These are phyloP conservation scores for Aspergillus tamarii DNA, from an alignment of 2,329 filamentous ascomycete genomes.

Conservation along the genomic window DNA sequence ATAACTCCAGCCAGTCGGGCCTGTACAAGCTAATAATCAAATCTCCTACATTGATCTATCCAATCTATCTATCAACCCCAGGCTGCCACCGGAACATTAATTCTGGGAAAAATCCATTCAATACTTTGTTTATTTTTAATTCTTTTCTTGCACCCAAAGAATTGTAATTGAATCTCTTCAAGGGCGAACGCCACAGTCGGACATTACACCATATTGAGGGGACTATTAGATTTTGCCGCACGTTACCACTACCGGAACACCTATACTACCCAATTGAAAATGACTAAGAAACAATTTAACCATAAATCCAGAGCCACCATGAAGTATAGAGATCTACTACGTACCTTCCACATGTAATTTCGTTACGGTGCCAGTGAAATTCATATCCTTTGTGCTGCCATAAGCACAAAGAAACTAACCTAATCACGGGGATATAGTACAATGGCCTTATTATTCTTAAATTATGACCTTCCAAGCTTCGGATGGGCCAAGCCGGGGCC, in stretches of 20 bases:
- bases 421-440: conserved; percentile 1
- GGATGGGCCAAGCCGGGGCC: not conserved
- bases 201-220: conserved; percentile 1
- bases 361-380: not conserved
- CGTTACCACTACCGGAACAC: not conserved
- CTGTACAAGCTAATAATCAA: not conserved
- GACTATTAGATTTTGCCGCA: not conserved
- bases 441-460: not conserved
- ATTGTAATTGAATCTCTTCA: not conserved
- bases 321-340: not conserved
- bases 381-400: not conserved
- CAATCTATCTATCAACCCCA: conserved; percentile 13
- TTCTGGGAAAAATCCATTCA: not conserved
- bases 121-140: not conserved
- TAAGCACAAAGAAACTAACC: not conserved
- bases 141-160: not conserved
- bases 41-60: conserved; percentile 9
- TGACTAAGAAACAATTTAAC: not conserved
- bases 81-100: conserved; percentile 4
- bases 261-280: not conserved
- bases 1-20: not conserved
- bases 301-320: conserved; percentile 1
- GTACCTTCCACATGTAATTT: not conserved
- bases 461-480: not conserved
- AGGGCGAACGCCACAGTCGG: conserved; percentile 6